These are phyloP conservation scores for Telfairia occidentalis DNA, from an alignment of 331 rosid genomes.

Conservation along the genomic window DNA sequence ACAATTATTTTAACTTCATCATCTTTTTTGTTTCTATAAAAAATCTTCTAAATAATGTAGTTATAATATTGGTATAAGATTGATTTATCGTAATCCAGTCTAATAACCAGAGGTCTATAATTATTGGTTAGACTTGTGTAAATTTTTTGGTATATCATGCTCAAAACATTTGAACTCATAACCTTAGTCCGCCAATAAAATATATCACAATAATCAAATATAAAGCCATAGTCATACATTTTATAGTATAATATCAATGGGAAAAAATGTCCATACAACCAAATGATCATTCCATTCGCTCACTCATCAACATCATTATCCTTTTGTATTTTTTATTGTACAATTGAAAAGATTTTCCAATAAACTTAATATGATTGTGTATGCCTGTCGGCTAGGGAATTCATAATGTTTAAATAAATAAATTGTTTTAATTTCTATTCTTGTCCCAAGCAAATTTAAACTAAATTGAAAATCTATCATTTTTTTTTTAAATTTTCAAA, in stretches of 20 bases:
- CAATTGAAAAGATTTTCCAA: not conserved
- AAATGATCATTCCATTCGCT: not conserved
- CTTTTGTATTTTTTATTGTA: not conserved
- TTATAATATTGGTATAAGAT: too few species aligned
- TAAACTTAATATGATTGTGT: not conserved
- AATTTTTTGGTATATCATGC: too few species aligned
- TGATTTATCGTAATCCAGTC: too few species aligned
- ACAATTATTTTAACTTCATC: not conserved
- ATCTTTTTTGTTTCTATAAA: not conserved
- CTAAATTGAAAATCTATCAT: too few species aligned
- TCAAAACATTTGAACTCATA: not conserved
- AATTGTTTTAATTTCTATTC: not conserved
- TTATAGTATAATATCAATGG: not conserved
- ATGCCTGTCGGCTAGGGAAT: not conserved
- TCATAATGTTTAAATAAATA: not conserved
- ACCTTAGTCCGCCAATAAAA: not conserved
- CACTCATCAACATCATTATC: constrained; percentile 11
- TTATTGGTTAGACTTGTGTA: too few species aligned
- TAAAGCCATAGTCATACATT: not conserved
- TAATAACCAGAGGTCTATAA: too few species aligned
- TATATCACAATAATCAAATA: not conserved
- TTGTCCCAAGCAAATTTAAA: too few species aligned
- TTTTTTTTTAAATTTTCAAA: too few species aligned
- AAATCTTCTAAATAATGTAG: not conserved
- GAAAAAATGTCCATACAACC: not conserved